Conservation (phyloP, 1,284 basidiomycete species). For the Cutaneotrichosporon dermatis region DNA sequence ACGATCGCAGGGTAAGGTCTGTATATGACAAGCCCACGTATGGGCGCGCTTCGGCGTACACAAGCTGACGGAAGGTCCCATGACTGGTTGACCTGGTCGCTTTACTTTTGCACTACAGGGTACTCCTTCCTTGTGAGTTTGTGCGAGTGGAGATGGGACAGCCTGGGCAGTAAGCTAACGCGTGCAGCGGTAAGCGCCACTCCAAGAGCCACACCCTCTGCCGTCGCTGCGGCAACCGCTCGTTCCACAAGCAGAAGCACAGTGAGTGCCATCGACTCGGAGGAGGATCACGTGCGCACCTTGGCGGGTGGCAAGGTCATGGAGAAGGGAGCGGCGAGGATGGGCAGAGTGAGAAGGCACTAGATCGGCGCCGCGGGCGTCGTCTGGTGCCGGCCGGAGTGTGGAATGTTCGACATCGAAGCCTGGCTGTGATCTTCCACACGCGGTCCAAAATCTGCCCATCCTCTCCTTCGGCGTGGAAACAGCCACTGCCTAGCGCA, state of each 20-base stretch:
- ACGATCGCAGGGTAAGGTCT: slow-evolving; percentile 18
- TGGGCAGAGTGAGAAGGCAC: not conserved
- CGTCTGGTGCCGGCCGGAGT: too few relatives aligned
- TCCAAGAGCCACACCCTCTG: slow-evolving; percentile 98
- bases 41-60: slow-evolving; percentile 2
- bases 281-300: not conserved
- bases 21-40: slow-evolving; percentile 4
- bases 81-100: slow-evolving; percentile 60
- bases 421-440: too few relatives aligned
- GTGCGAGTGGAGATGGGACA: not conserved
- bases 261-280: slow-evolving; percentile 55
- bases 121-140: slow-evolving; percentile 76
- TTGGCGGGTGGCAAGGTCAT: not conserved
- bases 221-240: slow-evolving; percentile 85
- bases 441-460: too few relatives aligned
- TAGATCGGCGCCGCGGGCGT: not conserved
- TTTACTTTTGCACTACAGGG: slow-evolving; percentile 54
- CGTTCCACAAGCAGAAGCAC: slow-evolving; percentile 97
- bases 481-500: too few relatives aligned
- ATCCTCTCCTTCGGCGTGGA: too few relatives aligned
- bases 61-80: slow-evolving; percentile 47
- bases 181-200: slow-evolving; percentile 78
- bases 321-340: not conserved
- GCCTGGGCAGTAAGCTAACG: slow-evolving; percentile 6
- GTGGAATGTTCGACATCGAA: too few relatives aligned